phyloP scores from a whole-genome alignment of 164 flowering plant species.

The Annona squamosa region DNA sequence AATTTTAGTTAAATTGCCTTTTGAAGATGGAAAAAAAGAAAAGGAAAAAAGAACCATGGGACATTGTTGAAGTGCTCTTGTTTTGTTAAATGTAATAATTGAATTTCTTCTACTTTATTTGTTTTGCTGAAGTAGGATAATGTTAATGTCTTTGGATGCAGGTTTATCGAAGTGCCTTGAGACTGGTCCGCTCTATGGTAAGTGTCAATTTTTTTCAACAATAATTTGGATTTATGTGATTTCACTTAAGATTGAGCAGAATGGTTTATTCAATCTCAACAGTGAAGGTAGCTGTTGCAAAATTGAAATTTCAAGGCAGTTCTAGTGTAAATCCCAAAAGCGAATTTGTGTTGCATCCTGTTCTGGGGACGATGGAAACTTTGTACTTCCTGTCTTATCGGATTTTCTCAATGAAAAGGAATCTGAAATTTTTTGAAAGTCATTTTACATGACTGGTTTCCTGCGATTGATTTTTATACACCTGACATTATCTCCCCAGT shows the following conservation, averaged over 20 bases:
- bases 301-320: too few species aligned
- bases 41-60: background rate
- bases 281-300: too few species aligned
- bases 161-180: conserved; percentile 96
- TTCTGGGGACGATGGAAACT: too few species aligned
- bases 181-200: conserved; percentile 95
- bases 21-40: background rate
- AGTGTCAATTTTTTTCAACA: conserved; percentile 20
- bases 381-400: too few species aligned
- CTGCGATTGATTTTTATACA: too few species aligned
- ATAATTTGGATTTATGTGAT: background rate
- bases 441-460: too few species aligned
- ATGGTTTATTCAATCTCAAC: background rate
- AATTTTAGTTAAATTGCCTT: background rate
- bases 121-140: background rate
- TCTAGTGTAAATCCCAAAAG: too few species aligned
- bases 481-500: too few species aligned
- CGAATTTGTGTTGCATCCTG: too few species aligned
- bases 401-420: too few species aligned
- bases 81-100: background rate
- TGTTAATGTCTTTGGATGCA: conserved; percentile 21
- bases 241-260: background rate
- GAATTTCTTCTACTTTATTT: background rate
- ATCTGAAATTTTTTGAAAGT: too few species aligned
- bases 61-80: background rate